Base-by-base conservation (phyloP, 352 stramenopile species). In the Pythium sukuiense region DNA sequence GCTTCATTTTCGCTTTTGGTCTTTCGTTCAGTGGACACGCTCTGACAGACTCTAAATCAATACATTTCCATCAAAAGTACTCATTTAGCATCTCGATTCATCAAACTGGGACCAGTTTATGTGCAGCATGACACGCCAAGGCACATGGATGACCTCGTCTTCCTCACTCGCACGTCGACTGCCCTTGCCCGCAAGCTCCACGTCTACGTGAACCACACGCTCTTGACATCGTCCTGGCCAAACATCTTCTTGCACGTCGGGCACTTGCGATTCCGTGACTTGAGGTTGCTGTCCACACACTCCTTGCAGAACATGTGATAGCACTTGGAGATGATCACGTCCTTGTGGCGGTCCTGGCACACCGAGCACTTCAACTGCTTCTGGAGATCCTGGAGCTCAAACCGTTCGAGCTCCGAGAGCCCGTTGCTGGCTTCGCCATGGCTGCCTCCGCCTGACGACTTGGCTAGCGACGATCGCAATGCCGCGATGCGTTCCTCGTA, bases 241-340 rank as follows among this genome's bases (percentile, higher is more conserved):
- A 92, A 96, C 87, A 96, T 96, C 76, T 93, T 93, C 72, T 94
- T 96, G 81, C 87, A 96, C 39, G 84, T 94, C 16, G 87, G 87
- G 61, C 87, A 96, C 74, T 96, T 96, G 71, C 87, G 85, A 74
- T 96, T 96, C 67, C 87, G 85, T 29, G 86, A 89, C 74, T 91
- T 92, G 63, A 96, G 79, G 59, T 96, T 96, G 70, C 72, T 90
- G 39, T 96, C 87, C 50, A 96, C 81, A 68, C 87, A 96, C 55
- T 94, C 84, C 63, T 89, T 90, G 73, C 87, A 96, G 56, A 96
- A 96, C 83, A 96, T 91, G 74, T 96, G 87, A 50, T 79, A 90
- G 66, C 87, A 96, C 73, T 96, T 96, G 63, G 84, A 85, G 63
- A 96, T 89, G 67, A 96, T 89, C 69, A 96, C 87, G 59, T 91